A percentile compares a stretch with the other conserved stretches of the same genome.
Evolutionary conservation across 768 basidiomycete species (phyloP).

Genomic region (Mycena albidolilacea): DNA sequence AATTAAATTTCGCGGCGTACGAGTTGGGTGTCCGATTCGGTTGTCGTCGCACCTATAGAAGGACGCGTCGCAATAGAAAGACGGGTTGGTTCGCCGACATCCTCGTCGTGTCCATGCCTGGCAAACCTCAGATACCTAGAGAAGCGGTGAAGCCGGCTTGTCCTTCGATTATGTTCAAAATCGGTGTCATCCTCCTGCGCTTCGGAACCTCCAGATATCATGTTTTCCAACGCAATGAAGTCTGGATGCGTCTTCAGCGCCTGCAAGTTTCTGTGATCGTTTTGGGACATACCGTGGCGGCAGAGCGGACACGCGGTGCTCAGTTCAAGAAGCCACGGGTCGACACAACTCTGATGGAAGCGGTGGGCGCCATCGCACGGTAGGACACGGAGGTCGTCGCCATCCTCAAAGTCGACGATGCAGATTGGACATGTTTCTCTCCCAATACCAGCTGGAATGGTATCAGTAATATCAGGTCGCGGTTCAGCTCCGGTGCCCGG

Average conservation of each 20-base stretch:
- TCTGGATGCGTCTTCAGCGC: conserved; percentile 52
- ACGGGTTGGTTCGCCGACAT: background rate
- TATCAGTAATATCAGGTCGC: conserved; percentile 35
- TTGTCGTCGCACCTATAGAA: background rate
- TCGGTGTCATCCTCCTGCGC: conserved; percentile 24
- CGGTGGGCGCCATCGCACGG: conserved; percentile 94
- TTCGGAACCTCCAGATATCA: conserved; percentile 56
- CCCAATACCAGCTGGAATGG: conserved; percentile 78
- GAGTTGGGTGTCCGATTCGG: background rate
- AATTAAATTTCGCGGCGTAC: background rate
- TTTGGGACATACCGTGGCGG: conserved; percentile 74
- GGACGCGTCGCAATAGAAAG: background rate
- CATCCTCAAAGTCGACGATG: conserved; percentile 93
- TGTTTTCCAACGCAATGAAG: conserved; percentile 74
- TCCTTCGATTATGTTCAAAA: conserved; percentile 40
- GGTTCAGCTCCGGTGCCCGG: background rate
- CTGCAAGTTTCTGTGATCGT: background rate
- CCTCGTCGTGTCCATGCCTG: conserved; percentile 50
- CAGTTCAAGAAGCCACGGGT: conserved; percentile 93
- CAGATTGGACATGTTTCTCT: conserved; percentile 96
- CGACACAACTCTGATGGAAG: conserved; percentile 93
- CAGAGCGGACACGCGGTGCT: conserved; percentile 95
- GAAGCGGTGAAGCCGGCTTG: conserved; percentile 53
- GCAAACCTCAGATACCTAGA: conserved; percentile 73
- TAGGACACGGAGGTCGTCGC: conserved; percentile 90